phyloP scores from a whole-genome alignment of 495 filamentous ascomycete species.

The Trichocladium antarcticum region DNA sequence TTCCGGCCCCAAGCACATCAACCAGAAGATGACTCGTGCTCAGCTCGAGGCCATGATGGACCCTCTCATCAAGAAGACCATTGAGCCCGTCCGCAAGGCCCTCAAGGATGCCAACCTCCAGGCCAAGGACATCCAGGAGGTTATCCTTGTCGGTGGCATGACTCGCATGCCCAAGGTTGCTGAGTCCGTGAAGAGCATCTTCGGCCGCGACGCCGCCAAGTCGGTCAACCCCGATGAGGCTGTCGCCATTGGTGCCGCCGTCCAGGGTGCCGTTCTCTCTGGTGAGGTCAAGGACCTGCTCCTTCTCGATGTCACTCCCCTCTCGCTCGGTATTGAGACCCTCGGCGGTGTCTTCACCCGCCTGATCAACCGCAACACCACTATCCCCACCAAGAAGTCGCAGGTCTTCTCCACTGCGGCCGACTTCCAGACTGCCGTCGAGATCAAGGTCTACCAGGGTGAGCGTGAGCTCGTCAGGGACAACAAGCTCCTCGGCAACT shows the following conservation, averaged over 20 bases:
- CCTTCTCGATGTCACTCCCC: slow-evolving; percentile 90
- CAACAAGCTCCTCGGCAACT: slow-evolving; percentile 99
- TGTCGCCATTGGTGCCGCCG: slow-evolving; percentile 94
- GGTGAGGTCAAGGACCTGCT: slow-evolving; percentile 96
- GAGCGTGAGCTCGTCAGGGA: slow-evolving; percentile 98
- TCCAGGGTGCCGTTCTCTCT: slow-evolving; percentile 93
- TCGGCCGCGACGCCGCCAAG: slow-evolving; percentile 96
- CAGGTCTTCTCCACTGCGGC: slow-evolving; percentile 97
- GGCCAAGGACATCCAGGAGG: slow-evolving; percentile 94
- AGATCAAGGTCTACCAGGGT: slow-evolving; percentile 99
- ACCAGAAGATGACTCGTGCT: slow-evolving; percentile 81
- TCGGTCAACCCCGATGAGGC: slow-evolving; percentile 99
- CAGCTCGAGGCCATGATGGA: slow-evolving; percentile 90
- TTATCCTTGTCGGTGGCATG: slow-evolving; percentile 99
- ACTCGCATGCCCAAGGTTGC: slow-evolving; percentile 99
- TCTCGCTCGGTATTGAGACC: slow-evolving; percentile 99
- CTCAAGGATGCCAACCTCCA: slow-evolving; percentile 92
- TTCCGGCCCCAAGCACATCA: slow-evolving; percentile 94
- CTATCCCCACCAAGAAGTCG: slow-evolving; percentile 99
- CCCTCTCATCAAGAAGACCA: slow-evolving; percentile 74
- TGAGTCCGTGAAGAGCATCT: slow-evolving; percentile 94
- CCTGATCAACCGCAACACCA: slow-evolving; percentile 99
- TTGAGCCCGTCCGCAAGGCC: slow-evolving; percentile 93
- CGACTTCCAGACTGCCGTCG: slow-evolving; percentile 98
- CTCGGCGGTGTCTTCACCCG: slow-evolving; percentile 99